Conservation (phyloP, 805 yeast species). For the Schwanniomyces sp. region DNA sequence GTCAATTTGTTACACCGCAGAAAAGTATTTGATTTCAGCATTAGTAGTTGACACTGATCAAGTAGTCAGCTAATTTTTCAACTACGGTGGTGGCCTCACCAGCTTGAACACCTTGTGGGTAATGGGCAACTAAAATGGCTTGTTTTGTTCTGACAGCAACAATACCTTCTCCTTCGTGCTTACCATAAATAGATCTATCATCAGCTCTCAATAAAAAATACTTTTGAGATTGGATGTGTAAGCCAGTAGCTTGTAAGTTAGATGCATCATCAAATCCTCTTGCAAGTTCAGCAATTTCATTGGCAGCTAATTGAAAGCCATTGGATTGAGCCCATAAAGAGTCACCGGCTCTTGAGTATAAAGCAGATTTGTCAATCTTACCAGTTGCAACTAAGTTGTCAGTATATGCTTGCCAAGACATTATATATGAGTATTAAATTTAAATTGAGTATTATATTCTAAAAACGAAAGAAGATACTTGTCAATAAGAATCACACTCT, state of each 20-base stretch:
- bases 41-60: constrained; percentile 83
- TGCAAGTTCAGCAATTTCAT: constrained; percentile 74
- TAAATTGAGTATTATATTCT: neutral
- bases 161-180: constrained; percentile 83
- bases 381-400: constrained; percentile 88
- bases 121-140: constrained; percentile 91
- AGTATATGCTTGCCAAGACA: constrained; percentile 76
- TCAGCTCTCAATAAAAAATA: constrained; percentile 89
- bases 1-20: no score
- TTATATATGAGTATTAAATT: constrained; percentile 5
- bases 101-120: constrained; percentile 85
- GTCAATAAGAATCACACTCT: neutral
- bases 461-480: neutral
- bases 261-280: constrained; percentile 79
- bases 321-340: constrained; percentile 89
- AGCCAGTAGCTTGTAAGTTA: constrained; percentile 78
- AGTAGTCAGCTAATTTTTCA: constrained; percentile 93
- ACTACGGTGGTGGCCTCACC: constrained; percentile 95
- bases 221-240: constrained; percentile 82
- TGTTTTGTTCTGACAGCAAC: constrained; percentile 92
- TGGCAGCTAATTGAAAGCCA: constrained; percentile 59
- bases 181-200: constrained; percentile 91
- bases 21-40: neutral
- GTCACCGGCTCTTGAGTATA: constrained; percentile 93
- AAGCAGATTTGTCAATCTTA: constrained; percentile 87